phyloP scores from a whole-genome alignment of 129 eudicot genomes.

The sunflower (Helianthus annuus) region HanXRQr2.0-SUNRISE NC_035434.2:161195881-161196380 shows the following conservation, averaged over 20 bases:
- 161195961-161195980: constrained; percentile 47
- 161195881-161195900: constrained; percentile 84
- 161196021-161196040: constrained; percentile 34
- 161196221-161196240: constrained; percentile 53
- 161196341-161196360: neutral
- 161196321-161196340: too few species aligned
- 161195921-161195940: constrained; percentile 66
- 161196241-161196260: constrained; percentile 61
- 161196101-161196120: constrained; percentile 44
- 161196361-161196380: neutral
- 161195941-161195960: constrained; percentile 60
- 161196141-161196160: constrained; percentile 16
- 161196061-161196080: constrained; percentile 45
- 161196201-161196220: constrained; percentile 32
- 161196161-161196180: constrained; percentile 9
- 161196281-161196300: constrained; percentile 42
- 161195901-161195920: constrained; percentile 61
- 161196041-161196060: constrained; percentile 43
- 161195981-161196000: constrained; percentile 27
- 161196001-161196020: constrained; percentile 18
- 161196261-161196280: constrained; percentile 59
- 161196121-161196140: constrained; percentile 11
- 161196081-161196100: constrained; percentile 29
- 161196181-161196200: constrained; percentile 34
- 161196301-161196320: neutral